Evolutionary conservation across 1,284 basidiomycete species (phyloP).

Genomic region (Apiotrichum brassicae): DNA sequence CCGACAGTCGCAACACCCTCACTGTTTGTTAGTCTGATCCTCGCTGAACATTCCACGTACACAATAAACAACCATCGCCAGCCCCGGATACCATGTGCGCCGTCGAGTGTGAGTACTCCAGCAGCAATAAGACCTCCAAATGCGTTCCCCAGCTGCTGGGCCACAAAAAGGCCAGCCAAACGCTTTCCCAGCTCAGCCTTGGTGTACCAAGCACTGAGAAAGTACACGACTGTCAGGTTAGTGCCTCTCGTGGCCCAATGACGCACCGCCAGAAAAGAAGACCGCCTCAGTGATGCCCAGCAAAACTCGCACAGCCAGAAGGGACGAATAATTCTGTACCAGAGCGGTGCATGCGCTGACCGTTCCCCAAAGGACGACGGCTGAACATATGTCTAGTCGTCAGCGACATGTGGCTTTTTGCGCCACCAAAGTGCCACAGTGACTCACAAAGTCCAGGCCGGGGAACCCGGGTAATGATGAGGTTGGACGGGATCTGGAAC

Average conservation of each 20-base stretch:
- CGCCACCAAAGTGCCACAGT: not conserved
- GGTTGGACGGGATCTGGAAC: constrained; percentile 39
- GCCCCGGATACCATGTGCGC: not conserved
- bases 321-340: constrained; percentile 18
- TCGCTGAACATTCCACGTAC: constrained; percentile 7
- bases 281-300: constrained; percentile 31
- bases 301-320: constrained; percentile 19
- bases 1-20: constrained; percentile 1
- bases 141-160: constrained; percentile 7
- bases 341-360: constrained; percentile 28
- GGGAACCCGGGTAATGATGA: constrained; percentile 18
- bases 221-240: constrained; percentile 33
- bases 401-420: not conserved
- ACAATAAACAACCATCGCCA: constrained; percentile 10
- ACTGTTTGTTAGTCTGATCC: constrained; percentile 9
- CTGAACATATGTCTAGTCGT: constrained; percentile 15
- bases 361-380: constrained; percentile 30
- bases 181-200: constrained; percentile 4
- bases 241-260: no score
- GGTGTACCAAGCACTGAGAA: constrained; percentile 37
- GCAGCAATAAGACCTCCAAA: constrained; percentile 4
- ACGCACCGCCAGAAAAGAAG: constrained; percentile 31
- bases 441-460: constrained; percentile 12
- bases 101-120: constrained; percentile 1
- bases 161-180: constrained; percentile 6